Conservation (phyloP, 1,284 basidiomycete species). For the Megacollybia platyphylla region DNA sequence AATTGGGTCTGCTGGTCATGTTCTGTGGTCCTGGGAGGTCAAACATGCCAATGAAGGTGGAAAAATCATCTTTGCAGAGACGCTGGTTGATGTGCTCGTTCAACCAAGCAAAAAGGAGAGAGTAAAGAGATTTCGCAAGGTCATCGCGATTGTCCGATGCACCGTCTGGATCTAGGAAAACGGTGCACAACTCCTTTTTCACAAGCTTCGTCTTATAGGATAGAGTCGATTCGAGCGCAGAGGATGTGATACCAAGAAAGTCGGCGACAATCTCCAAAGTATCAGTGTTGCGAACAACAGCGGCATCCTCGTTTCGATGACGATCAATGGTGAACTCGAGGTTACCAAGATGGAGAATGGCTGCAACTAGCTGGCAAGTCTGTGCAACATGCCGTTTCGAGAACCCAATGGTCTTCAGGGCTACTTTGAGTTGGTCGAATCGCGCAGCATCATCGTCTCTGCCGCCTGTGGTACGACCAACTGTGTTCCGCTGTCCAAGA, state of each 20-base stretch:
- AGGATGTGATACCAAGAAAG: conserved; percentile 76
- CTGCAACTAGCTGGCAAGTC: conserved; percentile 87
- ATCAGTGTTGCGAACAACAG: conserved; percentile 76
- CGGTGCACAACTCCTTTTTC: conserved; percentile 90
- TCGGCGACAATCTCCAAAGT: conserved; percentile 75
- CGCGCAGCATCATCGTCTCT: conserved; percentile 66
- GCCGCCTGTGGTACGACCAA: conserved; percentile 27
- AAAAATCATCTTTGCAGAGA: conserved; percentile 83
- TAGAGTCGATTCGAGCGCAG: conserved; percentile 72
- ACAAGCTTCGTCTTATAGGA: conserved; percentile 90
- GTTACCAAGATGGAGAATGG: conserved; percentile 93
- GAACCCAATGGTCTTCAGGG: conserved; percentile 85
- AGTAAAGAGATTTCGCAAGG: conserved; percentile 87
- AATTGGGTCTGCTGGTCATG: conserved; percentile 74
- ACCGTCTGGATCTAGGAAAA: conserved; percentile 90
- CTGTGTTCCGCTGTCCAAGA: conserved; percentile 51
- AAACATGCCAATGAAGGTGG: conserved; percentile 88
- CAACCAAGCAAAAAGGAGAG: conserved; percentile 91
- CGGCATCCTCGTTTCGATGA: conserved; percentile 75
- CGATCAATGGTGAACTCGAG: conserved; percentile 86
- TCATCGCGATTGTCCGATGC: conserved; percentile 90
- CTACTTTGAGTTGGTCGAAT: conserved; percentile 88
- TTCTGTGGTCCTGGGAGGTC: conserved; percentile 94
- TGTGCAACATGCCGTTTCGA: conserved; percentile 90
- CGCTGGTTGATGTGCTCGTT: conserved; percentile 95